phyloP scores from a whole-genome alignment of 2,329 filamentous ascomycete genomes.

The Penicillium olsonii region DNA sequence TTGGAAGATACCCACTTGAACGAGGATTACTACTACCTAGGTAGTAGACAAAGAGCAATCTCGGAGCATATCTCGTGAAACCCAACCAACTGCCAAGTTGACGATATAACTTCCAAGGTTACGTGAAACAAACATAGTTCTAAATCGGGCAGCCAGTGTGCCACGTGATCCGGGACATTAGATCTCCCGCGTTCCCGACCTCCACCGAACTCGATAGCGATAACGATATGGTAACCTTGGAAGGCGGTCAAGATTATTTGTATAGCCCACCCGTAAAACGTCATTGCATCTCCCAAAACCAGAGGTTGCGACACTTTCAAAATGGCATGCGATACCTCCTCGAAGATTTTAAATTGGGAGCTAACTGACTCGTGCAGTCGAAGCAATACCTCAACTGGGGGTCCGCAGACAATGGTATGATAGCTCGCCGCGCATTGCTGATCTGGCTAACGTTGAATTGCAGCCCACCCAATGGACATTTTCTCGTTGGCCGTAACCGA shows the following conservation, averaged over 20 bases:
- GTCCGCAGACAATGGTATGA: constrained; percentile 79
- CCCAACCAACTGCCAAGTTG: no score
- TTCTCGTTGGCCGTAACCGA: constrained; percentile 78
- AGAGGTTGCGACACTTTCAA: background rate
- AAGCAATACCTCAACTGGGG: constrained; percentile 97
- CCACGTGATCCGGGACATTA: no score
- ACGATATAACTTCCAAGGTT: no score
- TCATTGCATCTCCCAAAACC: constrained; percentile 5
- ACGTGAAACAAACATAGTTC: no score
- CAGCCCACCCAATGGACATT: constrained; percentile 81
- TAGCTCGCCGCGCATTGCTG: constrained; percentile 8
- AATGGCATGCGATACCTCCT: constrained; percentile 3
- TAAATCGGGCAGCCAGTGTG: no score
- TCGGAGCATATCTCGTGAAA: no score
- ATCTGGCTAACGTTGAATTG: constrained; percentile 27
- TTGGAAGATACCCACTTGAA: no score
- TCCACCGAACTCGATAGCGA: background rate
- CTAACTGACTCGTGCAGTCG: constrained; percentile 62
- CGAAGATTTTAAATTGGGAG: constrained; percentile 5
- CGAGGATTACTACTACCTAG: no score
- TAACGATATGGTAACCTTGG: no score
- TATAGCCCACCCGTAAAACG: background rate
- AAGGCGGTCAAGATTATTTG: background rate
- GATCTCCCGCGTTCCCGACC: no score
- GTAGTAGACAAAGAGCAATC: no score